These are phyloP conservation scores for Wallacemonas sp. DNA, from an alignment of 208 protist genomes.

Conservation along the genomic window DNA sequence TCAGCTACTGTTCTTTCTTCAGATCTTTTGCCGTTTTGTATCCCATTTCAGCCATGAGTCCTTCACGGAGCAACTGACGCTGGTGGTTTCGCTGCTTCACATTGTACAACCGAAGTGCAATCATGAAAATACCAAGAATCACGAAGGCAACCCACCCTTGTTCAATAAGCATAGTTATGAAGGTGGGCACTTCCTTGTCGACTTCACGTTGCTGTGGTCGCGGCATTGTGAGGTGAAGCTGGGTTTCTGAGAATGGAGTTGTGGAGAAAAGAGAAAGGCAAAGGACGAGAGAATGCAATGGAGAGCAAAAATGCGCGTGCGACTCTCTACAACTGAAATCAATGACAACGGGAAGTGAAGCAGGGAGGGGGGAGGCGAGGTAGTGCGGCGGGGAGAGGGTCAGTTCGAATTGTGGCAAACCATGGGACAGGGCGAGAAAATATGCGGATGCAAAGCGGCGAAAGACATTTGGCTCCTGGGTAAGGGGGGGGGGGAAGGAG, in stretches of 20 bases:
- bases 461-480: no score
- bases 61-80: slow-evolving; percentile 58
- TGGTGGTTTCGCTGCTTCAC: slow-evolving; percentile 65
- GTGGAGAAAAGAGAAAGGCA: neutral
- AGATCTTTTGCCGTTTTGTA: slow-evolving; percentile 20
- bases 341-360: no score
- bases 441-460: no score
- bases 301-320: no score
- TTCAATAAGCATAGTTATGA: slow-evolving; percentile 40
- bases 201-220: slow-evolving; percentile 26
- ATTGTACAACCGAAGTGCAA: slow-evolving; percentile 81
- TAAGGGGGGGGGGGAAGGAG: no score
- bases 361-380: no score
- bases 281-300: slow-evolving; percentile 3
- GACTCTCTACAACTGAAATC: no score
- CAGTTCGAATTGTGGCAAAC: no score
- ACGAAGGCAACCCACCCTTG: slow-evolving; percentile 77
- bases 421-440: no score
- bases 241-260: neutral
- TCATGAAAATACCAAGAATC: slow-evolving; percentile 67
- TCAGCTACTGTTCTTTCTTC: no score
- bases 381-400: no score
- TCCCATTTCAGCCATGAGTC: slow-evolving; percentile 61
- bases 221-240: slow-evolving; percentile 22
- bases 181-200: slow-evolving; percentile 16